Base-by-base conservation (phyloP, 371 early-diverging fungal genomes). In the Dinochytrium kinnereticum region DNA sequence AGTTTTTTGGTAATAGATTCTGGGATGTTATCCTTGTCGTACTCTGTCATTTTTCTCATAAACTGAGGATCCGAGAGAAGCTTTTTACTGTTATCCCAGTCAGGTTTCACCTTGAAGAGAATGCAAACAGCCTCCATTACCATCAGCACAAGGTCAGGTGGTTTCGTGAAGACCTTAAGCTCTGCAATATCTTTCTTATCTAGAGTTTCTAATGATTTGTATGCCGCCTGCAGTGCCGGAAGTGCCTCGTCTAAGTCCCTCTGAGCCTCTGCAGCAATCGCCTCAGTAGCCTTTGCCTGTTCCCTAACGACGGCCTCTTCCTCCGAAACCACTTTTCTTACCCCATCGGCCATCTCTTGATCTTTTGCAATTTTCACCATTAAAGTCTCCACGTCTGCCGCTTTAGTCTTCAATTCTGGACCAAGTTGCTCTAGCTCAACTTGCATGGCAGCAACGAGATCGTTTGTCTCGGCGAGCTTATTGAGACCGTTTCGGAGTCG, bases 121-220 rank as follows among this genome's bases (percentile, higher is more conserved):
- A 83, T 83, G 67, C 85, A 85, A 59, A 85, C 76, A 1, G 85
- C 83, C 73, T 85, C 85, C 82, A 85, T 79, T 1, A 85, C 85
- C 75, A 83, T 71, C 61, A 81, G 31, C 19, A 85, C 85, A 24
- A 76, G 72, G 57, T 85, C 85, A 28, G 85, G 85, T 19, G 85
- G 85, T 59, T 85, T 85, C 1, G 85, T 66, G 76, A 85, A 79
- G 24, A 83, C 85, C 64, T 85, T 85, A 59, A 85, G 72, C 70
- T 85, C 85, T 1, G 85, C 82, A 77, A 85, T 82, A 66, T 85
- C 85, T 49, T 85, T 85, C 49, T 85, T 85, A 31, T 85, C 85
- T 15, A 85, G 69, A 7, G 82, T 77, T 69, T 85, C 85, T 7
- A 85, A 69, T 19, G 85, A 81, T 68, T 81, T 81, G 71, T 81